Evolutionary conservation across 257 asterid genomes (phyloP), one percentile per base, ranked within the genome.

Genomic region (Galeopsis tetrahit): DNA sequence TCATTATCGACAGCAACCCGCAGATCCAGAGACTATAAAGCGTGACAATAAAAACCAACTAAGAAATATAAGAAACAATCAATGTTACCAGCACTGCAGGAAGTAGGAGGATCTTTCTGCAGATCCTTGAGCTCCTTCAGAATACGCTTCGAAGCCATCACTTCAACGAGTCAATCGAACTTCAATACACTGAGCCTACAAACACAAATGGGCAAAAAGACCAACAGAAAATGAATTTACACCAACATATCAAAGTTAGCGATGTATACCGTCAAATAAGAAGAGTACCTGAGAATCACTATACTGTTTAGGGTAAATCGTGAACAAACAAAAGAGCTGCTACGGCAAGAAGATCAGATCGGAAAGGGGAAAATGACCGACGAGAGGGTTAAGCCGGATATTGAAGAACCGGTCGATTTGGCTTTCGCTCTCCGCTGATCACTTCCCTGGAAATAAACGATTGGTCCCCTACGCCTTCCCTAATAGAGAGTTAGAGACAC

Each of bases 131-230:
- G 28, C 28, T 21, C 28, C 28, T 21, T 21, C 1, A 21, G 28
- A 21, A 21, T 80, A 75, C 83, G 83, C 78, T 75, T 80, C 14
- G 83, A 80, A 52, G 83, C 83, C 83, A 76, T 80, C 62, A 13
- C 77, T 66, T 40, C 66, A 60, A 61, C 31, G 33, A 61, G 55
- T 78, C 72, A 40, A 52, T 51, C 5, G 63, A 55, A 8, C 44
- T 44, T 28, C 55, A 14, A 34, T 39, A 10, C 33, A 13, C 83
- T 60, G 46, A 56, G 35, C 7, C 55, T 15, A 15, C 13, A 56
- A 63, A 55, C 13, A 56, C 5, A 67, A 49, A 31, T 21, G 28
- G 10, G n/a, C 32, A 42, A 34, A 6, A 9, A 13, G 4, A n/a
- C 40, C 33, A 33, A 62, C 43, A 7, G 8, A n/a, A 67, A 32